Base-by-base conservation (phyloP, 2,329 filamentous ascomycete species). In the Colletotrichum destructivum region DNA sequence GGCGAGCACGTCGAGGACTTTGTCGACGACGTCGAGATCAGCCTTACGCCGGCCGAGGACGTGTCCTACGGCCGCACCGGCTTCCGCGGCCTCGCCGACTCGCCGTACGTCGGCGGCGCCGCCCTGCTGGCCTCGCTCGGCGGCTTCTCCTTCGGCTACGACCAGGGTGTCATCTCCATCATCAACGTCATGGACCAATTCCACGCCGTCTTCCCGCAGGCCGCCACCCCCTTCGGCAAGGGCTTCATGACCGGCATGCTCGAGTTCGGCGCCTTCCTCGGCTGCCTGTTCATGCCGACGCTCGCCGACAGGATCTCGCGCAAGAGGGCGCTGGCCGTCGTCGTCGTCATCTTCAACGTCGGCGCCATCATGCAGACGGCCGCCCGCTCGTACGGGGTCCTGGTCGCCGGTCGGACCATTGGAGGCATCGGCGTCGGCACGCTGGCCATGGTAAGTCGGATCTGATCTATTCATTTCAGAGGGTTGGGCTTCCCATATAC, bases 111-210 rank as follows among this genome's bases (percentile, higher is more conserved):
- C 6, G 70, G 60, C 63, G 68, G 62, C 44, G 49, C 82, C 18
- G 82, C 83, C 0, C 77, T 85, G 18, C 75, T 86, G 18, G 84
- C 84, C 0, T 83, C 80, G 0, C 76, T 86, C 35, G 84, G 81
- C 49, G 75, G 69, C 23, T 71, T 71, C 57, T 67, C 63, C 16
- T 71, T 84, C 66, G 83, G 82, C 42, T 84, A 84, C 64, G 69
- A 82, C 52, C 75, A 82, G 64, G 76, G 80, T 62, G 76, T 82
- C 35, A 82, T 84, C 66, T 81, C 78, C 5, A 78, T 86, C 57
- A 84, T 86, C 74, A 80, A 85, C 16, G 81, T 84, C 31, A 85
- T 86, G 83, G 75, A 78, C 0, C 82, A 85, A 59, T 87, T 87
- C 70, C 80, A 84, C n/a, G 64, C 77, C 0, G 75, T 75, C 1